Evolutionary conservation across 1,139 yeast genomes (phyloP), one percentile per base, ranked within the genome.

Genomic region (Insectozyma bohioensis): DNA sequence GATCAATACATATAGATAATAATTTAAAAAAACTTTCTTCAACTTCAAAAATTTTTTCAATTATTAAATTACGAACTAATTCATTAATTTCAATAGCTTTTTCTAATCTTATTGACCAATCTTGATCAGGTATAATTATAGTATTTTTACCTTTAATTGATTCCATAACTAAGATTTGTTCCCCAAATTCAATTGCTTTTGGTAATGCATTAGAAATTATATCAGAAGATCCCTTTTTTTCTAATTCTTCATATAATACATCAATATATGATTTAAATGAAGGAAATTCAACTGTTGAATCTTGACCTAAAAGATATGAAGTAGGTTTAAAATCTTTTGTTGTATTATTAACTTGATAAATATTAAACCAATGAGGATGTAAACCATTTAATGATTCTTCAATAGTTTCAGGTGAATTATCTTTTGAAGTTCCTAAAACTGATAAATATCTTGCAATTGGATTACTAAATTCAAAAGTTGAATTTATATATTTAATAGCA

Each of bases 301-400:
- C 51, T 4, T 60, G 47, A 1, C 73, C 75, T 23, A 76, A 48
- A 11, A 73, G 49, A 26, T 74, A 77, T 6, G 56, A 34, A 0
- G 77, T 71, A 0, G 78, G 48, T 27, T 62, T 66, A 42, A 62
- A 62, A n/a, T 65, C 72, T 15, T 24, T 24, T 0, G 41, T 39
- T 0, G 65, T 58, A 28, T 63, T 65, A 4, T 74, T 56, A 0
- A 78, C 63, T 45, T 67, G 74, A 28, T 67, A 50, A 6, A 67
- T 55, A 32, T 61, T 64, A 49, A 75, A 80, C 78, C 82, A 75
- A 49, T 85, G 76, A 0, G 97, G 97, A 51, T 86, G 80, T 18
- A 92, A 63, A 0, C 97, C 97, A 40, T 77, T 77, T n/a, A 58
- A 57, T 0, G 96, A 83, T 54, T 88, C 97, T 48, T 88, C 95